Percentiles rank a stretch among this genome's conserved stretches.
Evolutionary conservation across 192 early-diverging fungal species (phyloP).

Genomic region (Lobosporangium transversale): DNA sequence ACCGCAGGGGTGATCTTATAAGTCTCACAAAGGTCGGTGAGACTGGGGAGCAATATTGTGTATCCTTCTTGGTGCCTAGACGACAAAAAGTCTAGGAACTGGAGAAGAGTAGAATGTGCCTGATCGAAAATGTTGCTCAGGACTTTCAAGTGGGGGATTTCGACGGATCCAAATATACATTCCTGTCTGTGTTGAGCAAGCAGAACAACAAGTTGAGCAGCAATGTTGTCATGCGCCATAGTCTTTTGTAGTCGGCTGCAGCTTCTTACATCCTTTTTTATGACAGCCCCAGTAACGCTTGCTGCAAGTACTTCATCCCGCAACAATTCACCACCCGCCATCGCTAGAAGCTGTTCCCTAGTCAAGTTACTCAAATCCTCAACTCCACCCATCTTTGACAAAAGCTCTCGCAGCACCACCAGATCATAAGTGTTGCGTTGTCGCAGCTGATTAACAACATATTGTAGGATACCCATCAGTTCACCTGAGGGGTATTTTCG

Average conservation of each 20-base stretch:
- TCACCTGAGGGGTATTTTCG: constrained; percentile 75
- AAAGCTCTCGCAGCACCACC: constrained; percentile 74
- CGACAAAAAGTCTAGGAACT: constrained; percentile 72
- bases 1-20: constrained; percentile 69
- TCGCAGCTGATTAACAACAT: constrained; percentile 69
- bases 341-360: constrained; percentile 66
- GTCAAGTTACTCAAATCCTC: constrained; percentile 66
- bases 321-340: constrained; percentile 70
- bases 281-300: constrained; percentile 44
- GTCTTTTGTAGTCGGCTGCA: constrained; percentile 62
- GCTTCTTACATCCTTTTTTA: constrained; percentile 62
- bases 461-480: constrained; percentile 67
- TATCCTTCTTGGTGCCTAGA: constrained; percentile 59
- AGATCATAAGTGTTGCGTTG: constrained; percentile 66
- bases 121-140: constrained; percentile 69
- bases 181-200: constrained; percentile 70
- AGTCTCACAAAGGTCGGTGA: constrained; percentile 56
- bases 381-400: constrained; percentile 79
- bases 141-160: constrained; percentile 62
- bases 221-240: constrained; percentile 64
- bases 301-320: constrained; percentile 65
- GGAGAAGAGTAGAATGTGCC: constrained; percentile 68
- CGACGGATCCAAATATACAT: constrained; percentile 54
- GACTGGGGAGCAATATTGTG: constrained; percentile 55
- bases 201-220: constrained; percentile 64